A percentile compares a stretch with the other conserved stretches of the same genome.
Conservation (phyloP, 371 early-diverging fungal genomes). For the Smittium mucronatum region DNA sequence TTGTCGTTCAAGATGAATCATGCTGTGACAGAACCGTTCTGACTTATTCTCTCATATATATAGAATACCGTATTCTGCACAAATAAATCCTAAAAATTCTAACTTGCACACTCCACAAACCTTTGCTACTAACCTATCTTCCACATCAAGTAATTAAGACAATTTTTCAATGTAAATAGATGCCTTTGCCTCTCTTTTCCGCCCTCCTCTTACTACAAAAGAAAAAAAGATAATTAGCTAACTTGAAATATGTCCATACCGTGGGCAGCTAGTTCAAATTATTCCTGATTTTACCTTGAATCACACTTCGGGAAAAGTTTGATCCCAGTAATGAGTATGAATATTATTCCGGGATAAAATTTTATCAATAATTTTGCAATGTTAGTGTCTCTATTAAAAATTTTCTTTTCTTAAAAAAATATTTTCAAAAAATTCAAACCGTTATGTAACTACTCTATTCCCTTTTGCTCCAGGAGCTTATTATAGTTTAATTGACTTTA, state of each 20-base stretch:
- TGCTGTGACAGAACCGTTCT: neutral
- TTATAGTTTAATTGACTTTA: neutral
- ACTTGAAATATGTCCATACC: neutral
- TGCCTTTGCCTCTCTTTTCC: neutral
- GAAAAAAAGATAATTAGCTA: neutral
- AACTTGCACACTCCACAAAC: neutral
- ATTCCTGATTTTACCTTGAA: neutral
- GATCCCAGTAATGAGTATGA: neutral
- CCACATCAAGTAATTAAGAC: neutral
- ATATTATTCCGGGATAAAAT: neutral
- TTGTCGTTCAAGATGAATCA: neutral
- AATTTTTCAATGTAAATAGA: constrained; percentile 1
- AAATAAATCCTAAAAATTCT: neutral
- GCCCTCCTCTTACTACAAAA: neutral
- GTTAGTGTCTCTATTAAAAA: neutral
- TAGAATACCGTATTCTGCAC: neutral
- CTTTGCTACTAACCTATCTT: neutral
- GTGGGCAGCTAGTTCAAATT: neutral
- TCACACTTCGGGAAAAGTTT: neutral
- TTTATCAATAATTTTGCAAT: neutral
- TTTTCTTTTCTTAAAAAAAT: constrained; percentile 3
- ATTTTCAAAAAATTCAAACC: neutral
- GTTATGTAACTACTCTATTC: neutral
- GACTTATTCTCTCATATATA: neutral
- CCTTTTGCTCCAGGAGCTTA: neutral